These are phyloP conservation scores for Penicillium angulare DNA, from an alignment of 495 filamentous ascomycete species.

Conservation along the genomic window DNA sequence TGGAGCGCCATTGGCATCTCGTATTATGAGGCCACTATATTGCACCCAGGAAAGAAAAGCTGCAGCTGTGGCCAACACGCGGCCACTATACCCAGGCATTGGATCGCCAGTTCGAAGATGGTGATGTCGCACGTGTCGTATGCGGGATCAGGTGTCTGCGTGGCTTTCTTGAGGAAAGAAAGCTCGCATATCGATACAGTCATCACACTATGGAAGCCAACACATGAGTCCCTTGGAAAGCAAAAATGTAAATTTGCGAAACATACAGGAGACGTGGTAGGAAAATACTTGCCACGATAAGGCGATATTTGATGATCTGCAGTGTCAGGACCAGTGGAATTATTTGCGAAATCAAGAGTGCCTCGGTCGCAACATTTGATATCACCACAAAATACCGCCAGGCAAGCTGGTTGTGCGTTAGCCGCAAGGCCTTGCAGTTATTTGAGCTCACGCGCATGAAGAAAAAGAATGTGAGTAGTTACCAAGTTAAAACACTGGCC, in stretches of 20 bases:
- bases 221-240: not conserved
- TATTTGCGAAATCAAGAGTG: constrained; percentile 17
- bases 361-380: constrained; percentile 21
- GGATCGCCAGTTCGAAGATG: constrained; percentile 15
- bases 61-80: constrained; percentile 26
- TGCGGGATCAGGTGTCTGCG: constrained; percentile 10
- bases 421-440: not conserved
- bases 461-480: not conserved
- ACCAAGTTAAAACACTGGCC: constrained; percentile 24
- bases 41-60: constrained; percentile 17
- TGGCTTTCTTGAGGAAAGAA: constrained; percentile 2
- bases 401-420: constrained; percentile 8
- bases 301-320: constrained; percentile 15
- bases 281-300: constrained; percentile 23
- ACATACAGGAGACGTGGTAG: constrained; percentile 15
- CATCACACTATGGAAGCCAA: constrained; percentile 13
- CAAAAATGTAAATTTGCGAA: not conserved
- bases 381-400: constrained; percentile 20
- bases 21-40: too few relatives aligned
- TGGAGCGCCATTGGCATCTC: too few relatives aligned
- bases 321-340: constrained; percentile 19
- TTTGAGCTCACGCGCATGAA: not conserved
- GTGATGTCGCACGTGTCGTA: constrained; percentile 19
- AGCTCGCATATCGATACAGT: constrained; percentile 12
- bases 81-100: constrained; percentile 21